Evolutionary conservation across 2,329 filamentous ascomycete genomes (phyloP), one percentile per base, ranked within the genome.

Genomic region (Graphilbum ipis-grandicollis): DNA sequence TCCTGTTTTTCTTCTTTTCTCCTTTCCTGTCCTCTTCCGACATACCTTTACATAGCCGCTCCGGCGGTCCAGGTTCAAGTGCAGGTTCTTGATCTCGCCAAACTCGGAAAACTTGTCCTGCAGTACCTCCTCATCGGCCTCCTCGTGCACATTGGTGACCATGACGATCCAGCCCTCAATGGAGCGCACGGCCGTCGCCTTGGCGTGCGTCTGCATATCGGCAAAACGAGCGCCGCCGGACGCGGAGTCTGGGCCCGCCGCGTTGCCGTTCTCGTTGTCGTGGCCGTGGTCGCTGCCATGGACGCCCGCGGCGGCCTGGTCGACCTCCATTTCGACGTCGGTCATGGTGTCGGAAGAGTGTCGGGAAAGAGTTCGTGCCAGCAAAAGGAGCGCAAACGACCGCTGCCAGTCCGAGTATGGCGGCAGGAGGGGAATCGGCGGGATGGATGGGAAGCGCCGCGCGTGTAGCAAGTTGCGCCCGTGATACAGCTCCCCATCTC

Each of bases 131-230:
- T 90, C 82, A 47, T 78, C 79, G 35, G 82, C 80, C 56, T 90
- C 82, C 53, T 90, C 82, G 60, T 90, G 82, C 25, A 90, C 78
- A 51, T 90, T 90, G 36, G 81, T 86, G 46, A 82, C 81, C 44
- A 84, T 75, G 50, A 90, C 66, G 56, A 90, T 90, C 83, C 83
- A 90, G 47, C 83, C 82, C 58, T 90, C 82, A 51, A 90, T 86
- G 38, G 79, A 85, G 49, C 82, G 80, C 41, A 90, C 82, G 19
- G 82, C 82, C 1, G 76, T 83, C 38, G 81, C 81, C 52, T 79
- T 78, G 28, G 68, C 65, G 48, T 72, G 69, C 7, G 81, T 86
- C 50, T 74, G 73, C 66, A 83, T 79, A 50, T 79, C 73, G 48
- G 56, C 57, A 12, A 34, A 37, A 31, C 43, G 39, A 4, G 44